Evolutionary conservation across 257 asterid species (phyloP).

Genomic region (Agastache rugosa): DNA sequence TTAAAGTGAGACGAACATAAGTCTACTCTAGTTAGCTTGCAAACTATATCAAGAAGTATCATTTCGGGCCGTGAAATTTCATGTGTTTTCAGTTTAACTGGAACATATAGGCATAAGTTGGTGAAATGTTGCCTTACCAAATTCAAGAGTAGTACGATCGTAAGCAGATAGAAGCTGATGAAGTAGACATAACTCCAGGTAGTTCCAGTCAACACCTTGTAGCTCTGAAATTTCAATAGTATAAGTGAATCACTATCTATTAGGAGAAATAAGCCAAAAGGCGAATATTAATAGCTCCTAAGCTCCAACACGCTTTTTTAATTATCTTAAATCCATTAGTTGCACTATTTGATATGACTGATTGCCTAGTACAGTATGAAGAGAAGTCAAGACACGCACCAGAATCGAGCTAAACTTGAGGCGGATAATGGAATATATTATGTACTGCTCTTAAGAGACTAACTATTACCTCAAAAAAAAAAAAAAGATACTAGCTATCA

Average conservation of each 20-base stretch:
- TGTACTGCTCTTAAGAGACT: neutral
- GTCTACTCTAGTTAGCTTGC: neutral
- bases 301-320: neutral
- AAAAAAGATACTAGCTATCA: neutral
- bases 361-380: neutral
- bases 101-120: constrained; percentile 8
- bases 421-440: neutral
- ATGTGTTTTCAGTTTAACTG: too few relatives aligned
- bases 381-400: too few relatives aligned
- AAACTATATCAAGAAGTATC: neutral
- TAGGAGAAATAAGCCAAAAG: constrained; percentile 29
- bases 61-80: neutral
- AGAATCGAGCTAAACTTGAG: neutral
- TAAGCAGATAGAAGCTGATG: constrained; percentile 92
- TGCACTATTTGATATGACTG: neutral
- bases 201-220: constrained; percentile 82
- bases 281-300: constrained; percentile 9
- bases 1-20: neutral
- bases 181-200: constrained; percentile 80
- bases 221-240: constrained; percentile 70
- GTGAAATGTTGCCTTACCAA: constrained; percentile 56
- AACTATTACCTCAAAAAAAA: too few relatives aligned
- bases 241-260: constrained; percentile 28
- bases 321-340: constrained; percentile 1
- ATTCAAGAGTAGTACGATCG: constrained; percentile 83